Base-by-base conservation (phyloP, 495 filamentous ascomycete genomes). In the Tuber aestivum region DNA sequence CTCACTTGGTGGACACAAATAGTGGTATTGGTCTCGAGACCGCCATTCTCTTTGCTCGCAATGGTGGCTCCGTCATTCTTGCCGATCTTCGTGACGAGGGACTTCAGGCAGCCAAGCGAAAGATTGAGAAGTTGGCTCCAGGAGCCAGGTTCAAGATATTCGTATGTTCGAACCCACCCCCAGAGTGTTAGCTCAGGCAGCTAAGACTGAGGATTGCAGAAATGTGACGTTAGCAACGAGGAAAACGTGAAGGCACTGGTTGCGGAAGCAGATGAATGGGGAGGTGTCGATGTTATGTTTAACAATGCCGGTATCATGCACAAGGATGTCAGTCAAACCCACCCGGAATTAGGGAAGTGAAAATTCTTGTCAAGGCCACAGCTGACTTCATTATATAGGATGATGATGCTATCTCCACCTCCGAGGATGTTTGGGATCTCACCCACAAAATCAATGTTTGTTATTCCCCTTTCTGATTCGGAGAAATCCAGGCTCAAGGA, bases 241-340 rank as follows among this genome's bases (percentile, higher is more conserved):
- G 41, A 37, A 5, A 10, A 82, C 0, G 80, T 82, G 6, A 32
- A 78, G 56, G 41, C 2, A 0, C 65, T 79, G 44, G 44, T 82
- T 21, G 48, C 50, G 0, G 0, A 86, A 2, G 83, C 94, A 70
- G 94, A 97, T 81, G 76, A 85, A 70, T 97, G 93, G 93, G 95
- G 94, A 80, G 95, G 95, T n/a, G 86, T 93, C 0, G 95, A 99
- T 83, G 87, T 97, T 79, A 92, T 99, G 77, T 99, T 97, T 89
- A 99, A 99, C 88, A 99, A 99, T 83, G 95, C 95, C 0, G 95
- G 95, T 27, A 99, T 99, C 83, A 99, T 99, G 95, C 94, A 97
- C 84, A 89, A 88, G 42, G 87, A 91, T 16, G 81, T 83, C 65
- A 10, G 75, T 73, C 42, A 41, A 16, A 68, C 10, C 18, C 9